Base-by-base conservation (phyloP, 352 stramenopile genomes). In the Albugo candida region DNA sequence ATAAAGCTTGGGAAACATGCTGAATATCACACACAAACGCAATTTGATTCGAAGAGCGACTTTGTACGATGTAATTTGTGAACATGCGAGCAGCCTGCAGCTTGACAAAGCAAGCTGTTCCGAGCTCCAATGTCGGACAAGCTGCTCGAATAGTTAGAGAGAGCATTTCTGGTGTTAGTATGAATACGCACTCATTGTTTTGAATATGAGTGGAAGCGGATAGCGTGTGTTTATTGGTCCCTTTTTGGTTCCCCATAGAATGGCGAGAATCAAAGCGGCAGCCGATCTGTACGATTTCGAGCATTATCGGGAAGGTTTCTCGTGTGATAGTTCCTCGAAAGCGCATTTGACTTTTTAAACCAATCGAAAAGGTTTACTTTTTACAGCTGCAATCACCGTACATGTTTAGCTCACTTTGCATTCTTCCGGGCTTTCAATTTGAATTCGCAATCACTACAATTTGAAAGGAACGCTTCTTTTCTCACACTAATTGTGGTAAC, bases 251-350 rank as follows among this genome's bases (percentile, higher is more conserved):
- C 3, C 24, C 24, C 3, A 31, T 10, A 31, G 24, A 31, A 31
- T 31, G 24, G 8, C 24, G 24, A 31, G 24, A 31, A 31, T 31
- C 24, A 31, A 31, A 31, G 18, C 76, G 73, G 36, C 62, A 64
- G 56, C 85, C 82, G 46, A 68, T 72, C 60, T 78, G 73, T 47
- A 74, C 60, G 19, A 84, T 62, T 41, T 89, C 73, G 44, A 89
- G 63, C 58, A 89, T 62, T 54, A 84, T 67, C 20, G 69, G 69
- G 41, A 89, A 61, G 53, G 76, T 63, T 51, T 82, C 71, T 58
- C 82, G 81, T 38, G 70, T 61, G 21, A 88, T 49, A 27, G 72
- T 83, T 35, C 75, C 75, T 44, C 75, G 72, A 60, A 88, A 88
- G 31, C 75, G 75, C 75, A 88, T 88, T 13, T 31, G 3, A 8